Evolutionary conservation across 306 rosid genomes (phyloP), one percentile per base, ranked within the genome.

Genomic region (Castanopsis chinensis): DNA sequence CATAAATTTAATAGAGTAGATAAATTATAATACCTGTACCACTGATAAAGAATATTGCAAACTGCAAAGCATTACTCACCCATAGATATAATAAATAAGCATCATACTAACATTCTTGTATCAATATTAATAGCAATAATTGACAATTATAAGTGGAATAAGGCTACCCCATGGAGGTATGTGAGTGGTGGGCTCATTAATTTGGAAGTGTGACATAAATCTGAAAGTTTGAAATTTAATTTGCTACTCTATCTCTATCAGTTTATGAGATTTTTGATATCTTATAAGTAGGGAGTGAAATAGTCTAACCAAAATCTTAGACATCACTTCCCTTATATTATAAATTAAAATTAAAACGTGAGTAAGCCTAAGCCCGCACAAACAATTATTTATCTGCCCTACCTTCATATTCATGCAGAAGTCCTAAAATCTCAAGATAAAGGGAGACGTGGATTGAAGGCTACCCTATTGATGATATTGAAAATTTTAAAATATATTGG

Each of bases 41-140:
- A 12, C 53, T 49, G 53, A 3, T 49, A 10, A 49, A 25, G 69
- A 25, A 61, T 57, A 17, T 35, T 61, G 68, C 67, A 60, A 11
- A 60, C 17, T 60, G 67, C 68, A 61, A 61, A 58, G 37, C 35
- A 61, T 61, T 3, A 6, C 33, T 73, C 68, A 73, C 83, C 60
- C 20, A 64, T 49, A 10, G 17, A 49, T 51, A 53, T 49, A 64
- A 53, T 73, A 57, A n/a, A 57, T 57, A 57, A 49, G 63, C 23
- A 57, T 18, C 64, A 1, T 20, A 58, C 28, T 21, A 4, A 25
- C 4, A 12, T 58, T 58, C 64, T 10, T 58, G 28, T 58, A 58
- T 57, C 21, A 57, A 57, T 57, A 19, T 41, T 19, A 57, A 20
- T 57, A 57, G 63, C 63, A 57, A 20, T 58, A 20, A 58, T 58